A percentile compares a stretch with the other conserved stretches of the same genome.
Evolutionary conservation across 2,329 filamentous ascomycete species (phyloP).

Genomic region (Aspergillus spinulosporus): DNA sequence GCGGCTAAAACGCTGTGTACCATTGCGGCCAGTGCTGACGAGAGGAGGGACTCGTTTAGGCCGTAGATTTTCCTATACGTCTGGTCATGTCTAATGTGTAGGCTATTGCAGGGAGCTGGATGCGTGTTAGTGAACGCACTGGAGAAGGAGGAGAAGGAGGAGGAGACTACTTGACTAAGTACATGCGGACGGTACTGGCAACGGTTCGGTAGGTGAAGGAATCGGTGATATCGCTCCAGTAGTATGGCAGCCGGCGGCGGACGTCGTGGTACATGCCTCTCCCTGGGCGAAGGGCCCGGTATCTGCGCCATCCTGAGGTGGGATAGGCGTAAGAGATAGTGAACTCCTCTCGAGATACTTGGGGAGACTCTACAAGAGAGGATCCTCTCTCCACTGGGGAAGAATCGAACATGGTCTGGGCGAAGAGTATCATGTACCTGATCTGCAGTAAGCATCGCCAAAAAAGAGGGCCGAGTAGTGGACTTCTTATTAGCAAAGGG

Average conservation of each 20-base stretch:
- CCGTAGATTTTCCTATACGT: conserved; percentile 58
- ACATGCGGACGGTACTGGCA: conserved; percentile 58
- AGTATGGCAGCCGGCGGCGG: conserved; percentile 54
- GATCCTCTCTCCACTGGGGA: not conserved
- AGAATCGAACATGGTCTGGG: not conserved
- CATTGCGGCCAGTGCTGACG: conserved; percentile 56
- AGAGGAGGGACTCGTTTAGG: conserved; percentile 58
- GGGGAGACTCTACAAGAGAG: not conserved
- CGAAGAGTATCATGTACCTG: too few relatives aligned
- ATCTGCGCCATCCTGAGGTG: conserved; percentile 43
- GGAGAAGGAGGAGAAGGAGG: not conserved
- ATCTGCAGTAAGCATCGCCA: too few relatives aligned
- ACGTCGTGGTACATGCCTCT: conserved; percentile 59
- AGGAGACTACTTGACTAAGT: conserved; percentile 49
- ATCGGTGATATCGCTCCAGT: conserved; percentile 57
- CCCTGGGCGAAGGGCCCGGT: conserved; percentile 47
- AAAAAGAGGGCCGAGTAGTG: too few relatives aligned
- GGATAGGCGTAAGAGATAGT: conserved; percentile 36
- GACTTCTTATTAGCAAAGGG: too few relatives aligned
- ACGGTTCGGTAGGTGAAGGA: conserved; percentile 57
- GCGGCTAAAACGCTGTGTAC: conserved; percentile 55
- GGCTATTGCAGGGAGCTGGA: conserved; percentile 57
- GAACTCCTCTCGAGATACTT: conserved; percentile 28
- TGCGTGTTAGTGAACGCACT: not conserved
- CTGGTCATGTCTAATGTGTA: conserved; percentile 61